These are phyloP conservation scores for Backusella luteola DNA, from an alignment of 192 early-diverging fungal genomes.

Conservation along the genomic window DNA sequence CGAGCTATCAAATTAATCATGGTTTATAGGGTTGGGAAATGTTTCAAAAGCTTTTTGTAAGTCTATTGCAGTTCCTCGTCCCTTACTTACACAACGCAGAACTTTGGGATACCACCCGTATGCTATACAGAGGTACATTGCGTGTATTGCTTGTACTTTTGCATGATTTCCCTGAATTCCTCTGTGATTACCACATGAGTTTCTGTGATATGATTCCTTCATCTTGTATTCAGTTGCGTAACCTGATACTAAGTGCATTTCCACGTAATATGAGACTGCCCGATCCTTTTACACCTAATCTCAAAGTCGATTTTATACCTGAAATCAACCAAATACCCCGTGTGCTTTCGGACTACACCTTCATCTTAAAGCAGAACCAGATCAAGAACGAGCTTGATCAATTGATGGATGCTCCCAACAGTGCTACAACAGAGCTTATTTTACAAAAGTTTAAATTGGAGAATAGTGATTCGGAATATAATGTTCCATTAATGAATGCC, in stretches of 20 bases:
- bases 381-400: conserved; percentile 46
- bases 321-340: conserved; percentile 85
- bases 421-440: background rate
- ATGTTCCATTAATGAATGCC: conserved; percentile 79
- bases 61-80: conserved; percentile 80
- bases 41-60: conserved; percentile 80
- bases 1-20: no score
- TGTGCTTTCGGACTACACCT: conserved; percentile 82
- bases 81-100: conserved; percentile 76
- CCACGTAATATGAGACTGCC: conserved; percentile 96
- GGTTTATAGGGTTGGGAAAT: conserved; percentile 72
- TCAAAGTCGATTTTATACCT: conserved; percentile 88
- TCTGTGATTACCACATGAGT: conserved; percentile 87
- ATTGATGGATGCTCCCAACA: background rate
- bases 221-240: conserved; percentile 91
- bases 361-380: conserved; percentile 52
- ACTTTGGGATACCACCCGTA: conserved; percentile 68
- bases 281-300: conserved; percentile 94
- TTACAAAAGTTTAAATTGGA: background rate
- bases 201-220: conserved; percentile 91
- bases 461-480: conserved; percentile 55
- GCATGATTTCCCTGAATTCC: conserved; percentile 98
- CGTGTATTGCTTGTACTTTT: conserved; percentile 90
- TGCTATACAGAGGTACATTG: conserved; percentile 87
- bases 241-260: conserved; percentile 94